Evolutionary conservation across 2,329 filamentous ascomycete genomes (phyloP), one percentile per base, ranked within the genome.

Genomic region (Colletotrichum horii): DNA sequence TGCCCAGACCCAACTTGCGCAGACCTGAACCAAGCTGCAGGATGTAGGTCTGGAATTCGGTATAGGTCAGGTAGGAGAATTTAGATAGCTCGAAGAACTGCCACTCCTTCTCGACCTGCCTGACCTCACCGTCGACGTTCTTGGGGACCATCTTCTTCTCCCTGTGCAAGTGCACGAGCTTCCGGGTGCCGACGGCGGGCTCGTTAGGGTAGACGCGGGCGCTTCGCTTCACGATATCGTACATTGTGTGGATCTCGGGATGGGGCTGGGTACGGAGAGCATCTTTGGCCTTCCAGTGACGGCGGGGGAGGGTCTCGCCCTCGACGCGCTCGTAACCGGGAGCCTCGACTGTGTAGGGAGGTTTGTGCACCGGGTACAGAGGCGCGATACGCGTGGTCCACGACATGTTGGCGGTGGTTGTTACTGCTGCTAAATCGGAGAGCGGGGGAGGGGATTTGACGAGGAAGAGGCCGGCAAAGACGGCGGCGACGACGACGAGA

Each of bases 91-190:
- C 96, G 80, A 95, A 97, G 86, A 93, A 97, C 69, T 93, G 93
- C 96, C 96, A 98, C 84, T 96, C 92, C 91, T 98, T 98, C 78
- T 97, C 94, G 38, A 97, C 92, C 86, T 96, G 91, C 78, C 90
- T 88, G 84, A 95, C 90, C 83, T 94, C 90, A 79, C 96, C 96
- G 81, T 97, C 94, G 74, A 98, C 88, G 66, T 95, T 89, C 90
- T 97, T 98, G 89, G 96, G 94, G 79, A 98, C 88, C 90, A 95
- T 97, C 88, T 96, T 98, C 79, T 91, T 93, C 88, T 98, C 96
- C 80, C 91, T 91, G 85, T 98, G 95, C 62, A 93, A 92, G 84
- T 93, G 89, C 85, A 98, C 84, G 74, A 98, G 89, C 83, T 91
- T 93, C 78, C 96, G 93, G 80, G 89, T 90, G 79, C 94, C 96